Evolutionary conservation across 139 green algal species (phyloP), one percentile per base, ranked within the genome.

Genomic region (Desmodesmus armatus): DNA sequence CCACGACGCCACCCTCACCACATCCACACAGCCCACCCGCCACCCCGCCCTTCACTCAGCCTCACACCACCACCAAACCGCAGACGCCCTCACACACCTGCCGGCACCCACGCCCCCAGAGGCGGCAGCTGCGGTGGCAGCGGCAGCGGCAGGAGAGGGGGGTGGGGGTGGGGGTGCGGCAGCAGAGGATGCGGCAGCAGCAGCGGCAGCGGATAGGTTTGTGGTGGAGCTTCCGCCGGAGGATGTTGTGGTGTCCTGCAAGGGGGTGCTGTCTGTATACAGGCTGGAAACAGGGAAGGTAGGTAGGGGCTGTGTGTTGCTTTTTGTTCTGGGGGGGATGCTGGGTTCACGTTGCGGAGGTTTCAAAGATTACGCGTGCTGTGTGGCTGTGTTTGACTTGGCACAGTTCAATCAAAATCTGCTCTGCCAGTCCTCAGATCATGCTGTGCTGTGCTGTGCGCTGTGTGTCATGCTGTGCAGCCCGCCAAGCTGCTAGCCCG

Each of bases 31-130:
- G 13, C 37, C 55, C 37, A 65, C 27, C 29, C 31, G 62, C n/a
- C 76, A 82, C 37, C 39, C 25, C 25, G 6, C 27, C 27, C 13
- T 72, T 6, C 6, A 23, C 11, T 73, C 55, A 6, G 58, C 37
- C 55, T 58, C 55, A 4, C 58, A 37, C 37, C 76, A 82, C 25
- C 76, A 82, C 37, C 76, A 82, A 37, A 82, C 76, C 17, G 76
- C 76, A 40, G 76, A 82, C n/a, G 76, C 76, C 3, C 17, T 82
- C 5, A 71, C 76, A 19, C 72, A 72, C 55, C 27, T 82, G 35
- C 76, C 76, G 19, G 35, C 35, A 4, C 51, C 74, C n/a, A n/a
- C n/a, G n/a, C n/a, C n/a, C n/a, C n/a, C n/a, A n/a, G n/a, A n/a
- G n/a, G 69, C 33, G 23, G 25, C 74, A 49, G 74, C 31, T 21